Evolutionary conservation across 2,329 filamentous ascomycete species (phyloP).

Genomic region (Ilyonectria sp.): DNA sequence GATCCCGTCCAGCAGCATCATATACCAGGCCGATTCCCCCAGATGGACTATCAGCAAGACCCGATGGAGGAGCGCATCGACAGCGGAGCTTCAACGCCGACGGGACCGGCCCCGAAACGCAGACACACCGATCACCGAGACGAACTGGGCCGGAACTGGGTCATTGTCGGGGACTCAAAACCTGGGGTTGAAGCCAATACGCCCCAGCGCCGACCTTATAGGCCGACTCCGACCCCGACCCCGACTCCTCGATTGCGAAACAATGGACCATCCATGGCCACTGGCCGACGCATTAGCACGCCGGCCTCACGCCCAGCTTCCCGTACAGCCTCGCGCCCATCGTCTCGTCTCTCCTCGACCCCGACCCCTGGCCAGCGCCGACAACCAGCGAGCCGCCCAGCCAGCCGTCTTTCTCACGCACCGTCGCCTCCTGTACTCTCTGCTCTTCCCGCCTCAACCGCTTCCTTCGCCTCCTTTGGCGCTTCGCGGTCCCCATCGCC

Average conservation of each 20-base stretch:
- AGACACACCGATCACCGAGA: slow-evolving; percentile 68
- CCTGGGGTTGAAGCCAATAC: slow-evolving; percentile 40
- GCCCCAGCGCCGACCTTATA: slow-evolving; percentile 46
- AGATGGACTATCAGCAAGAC: slow-evolving; percentile 45
- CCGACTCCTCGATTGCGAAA: slow-evolving; percentile 52
- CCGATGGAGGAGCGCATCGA: slow-evolving; percentile 49
- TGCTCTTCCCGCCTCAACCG: slow-evolving; percentile 48
- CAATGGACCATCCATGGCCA: slow-evolving; percentile 51
- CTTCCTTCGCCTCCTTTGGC: slow-evolving; percentile 50
- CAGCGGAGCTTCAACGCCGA: slow-evolving; percentile 59
- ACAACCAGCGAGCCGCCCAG: slow-evolving; percentile 47
- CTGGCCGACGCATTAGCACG: slow-evolving; percentile 62
- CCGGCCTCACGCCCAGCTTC: slow-evolving; percentile 47
- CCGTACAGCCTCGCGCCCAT: slow-evolving; percentile 31
- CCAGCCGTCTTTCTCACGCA: slow-evolving; percentile 61
- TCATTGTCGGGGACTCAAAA: slow-evolving; percentile 70
- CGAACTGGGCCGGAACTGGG: slow-evolving; percentile 78
- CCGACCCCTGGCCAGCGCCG: slow-evolving; percentile 44
- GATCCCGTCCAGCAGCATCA: slow-evolving; percentile 41
- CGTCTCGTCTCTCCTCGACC: slow-evolving; percentile 50
- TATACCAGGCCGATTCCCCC: slow-evolving; percentile 52
- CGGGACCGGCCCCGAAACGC: slow-evolving; percentile 65
- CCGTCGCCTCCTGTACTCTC: slow-evolving; percentile 37
- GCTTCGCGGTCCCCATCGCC: slow-evolving; percentile 54
- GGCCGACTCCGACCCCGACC: slow-evolving; percentile 36